A percentile compares a stretch with the other conserved stretches of the same genome.
Evolutionary conservation across 2,329 filamentous ascomycete genomes (phyloP).

Genomic region (Colletotrichum falcatum): DNA sequence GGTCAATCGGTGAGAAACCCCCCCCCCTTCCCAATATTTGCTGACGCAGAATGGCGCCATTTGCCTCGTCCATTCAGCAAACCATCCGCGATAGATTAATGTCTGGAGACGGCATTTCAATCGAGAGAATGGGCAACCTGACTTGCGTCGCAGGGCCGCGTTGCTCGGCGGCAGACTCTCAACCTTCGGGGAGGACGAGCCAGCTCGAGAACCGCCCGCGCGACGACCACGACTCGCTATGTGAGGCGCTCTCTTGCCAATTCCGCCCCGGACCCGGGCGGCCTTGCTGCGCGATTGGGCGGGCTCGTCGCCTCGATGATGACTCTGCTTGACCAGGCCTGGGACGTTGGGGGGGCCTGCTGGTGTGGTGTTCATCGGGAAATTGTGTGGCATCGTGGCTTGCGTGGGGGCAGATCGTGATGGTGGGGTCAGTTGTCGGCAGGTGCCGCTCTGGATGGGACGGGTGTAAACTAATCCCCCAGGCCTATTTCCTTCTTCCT

Average conservation of each 20-base stretch:
- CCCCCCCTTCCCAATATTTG: neutral
- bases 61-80: neutral
- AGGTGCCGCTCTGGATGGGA: neutral
- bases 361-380: conserved; percentile 20
- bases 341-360: conserved; percentile 20
- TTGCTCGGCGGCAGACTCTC: neutral
- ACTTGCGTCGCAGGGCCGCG: neutral
- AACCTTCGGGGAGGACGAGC: neutral
- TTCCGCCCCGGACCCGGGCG: neutral
- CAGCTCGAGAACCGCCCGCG: neutral
- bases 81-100: conserved; percentile 21
- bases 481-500: neutral
- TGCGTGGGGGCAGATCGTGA: conserved; percentile 6
- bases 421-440: conserved; percentile 13
- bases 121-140: conserved; percentile 3
- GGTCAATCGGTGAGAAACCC: conserved; percentile 9
- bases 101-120: conserved; percentile 15
- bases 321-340: neutral
- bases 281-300: conserved; percentile 11
- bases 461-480: neutral
- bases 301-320: conserved; percentile 7
- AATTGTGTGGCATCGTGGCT: conserved; percentile 28
- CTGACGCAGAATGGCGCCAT: neutral
- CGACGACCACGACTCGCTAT: neutral
- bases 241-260: neutral